Percentiles rank a stretch among this genome's conserved stretches.
Conservation (phyloP, 163 green algal genomes). For the Trebouxiophyceae sp. region DNA sequence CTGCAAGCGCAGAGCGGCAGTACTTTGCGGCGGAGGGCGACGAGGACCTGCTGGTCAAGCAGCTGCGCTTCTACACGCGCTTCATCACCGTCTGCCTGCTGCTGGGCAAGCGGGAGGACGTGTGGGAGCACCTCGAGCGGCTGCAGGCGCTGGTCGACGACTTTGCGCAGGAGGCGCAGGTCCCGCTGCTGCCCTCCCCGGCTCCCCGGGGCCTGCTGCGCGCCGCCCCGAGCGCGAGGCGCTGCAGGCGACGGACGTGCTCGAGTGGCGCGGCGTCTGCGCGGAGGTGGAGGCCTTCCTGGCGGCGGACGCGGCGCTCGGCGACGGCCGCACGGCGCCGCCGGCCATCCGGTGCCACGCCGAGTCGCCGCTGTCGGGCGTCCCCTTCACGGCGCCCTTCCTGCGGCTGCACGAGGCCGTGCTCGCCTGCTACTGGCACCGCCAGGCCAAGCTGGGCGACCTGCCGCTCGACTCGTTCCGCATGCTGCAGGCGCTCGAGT, state of each 20-base stretch:
- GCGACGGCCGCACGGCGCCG: background rate
- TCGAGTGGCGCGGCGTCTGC: slow-evolving; percentile 31
- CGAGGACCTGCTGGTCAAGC: slow-evolving; percentile 38
- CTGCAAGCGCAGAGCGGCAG: slow-evolving; percentile 18
- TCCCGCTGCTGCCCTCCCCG: background rate
- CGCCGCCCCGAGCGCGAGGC: too few relatives aligned
- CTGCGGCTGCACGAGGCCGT: slow-evolving; percentile 39
- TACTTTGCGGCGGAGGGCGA: slow-evolving; percentile 41
- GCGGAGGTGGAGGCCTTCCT: slow-evolving; percentile 29
- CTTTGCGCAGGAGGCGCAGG: slow-evolving; percentile 18
- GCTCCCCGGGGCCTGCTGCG: too few relatives aligned
- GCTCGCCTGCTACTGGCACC: slow-evolving; percentile 36
- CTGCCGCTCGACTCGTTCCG: slow-evolving; percentile 56
- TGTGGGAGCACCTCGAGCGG: slow-evolving; percentile 35
- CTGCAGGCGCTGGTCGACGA: slow-evolving; percentile 25
- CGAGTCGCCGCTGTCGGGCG: background rate
- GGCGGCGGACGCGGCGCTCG: slow-evolving; percentile 13
- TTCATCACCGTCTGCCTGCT: slow-evolving; percentile 70
- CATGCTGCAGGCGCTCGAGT: slow-evolving; percentile 57
- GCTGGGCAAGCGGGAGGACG: slow-evolving; percentile 46
- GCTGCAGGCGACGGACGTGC: slow-evolving; percentile 10
- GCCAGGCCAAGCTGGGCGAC: slow-evolving; percentile 57
- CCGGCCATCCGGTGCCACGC: background rate
- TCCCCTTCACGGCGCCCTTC: slow-evolving; percentile 1
- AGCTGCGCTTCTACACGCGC: slow-evolving; percentile 62